Conservation (phyloP, 1,139 yeast genomes). For the Sugiyamaella neomexicana region DNA sequence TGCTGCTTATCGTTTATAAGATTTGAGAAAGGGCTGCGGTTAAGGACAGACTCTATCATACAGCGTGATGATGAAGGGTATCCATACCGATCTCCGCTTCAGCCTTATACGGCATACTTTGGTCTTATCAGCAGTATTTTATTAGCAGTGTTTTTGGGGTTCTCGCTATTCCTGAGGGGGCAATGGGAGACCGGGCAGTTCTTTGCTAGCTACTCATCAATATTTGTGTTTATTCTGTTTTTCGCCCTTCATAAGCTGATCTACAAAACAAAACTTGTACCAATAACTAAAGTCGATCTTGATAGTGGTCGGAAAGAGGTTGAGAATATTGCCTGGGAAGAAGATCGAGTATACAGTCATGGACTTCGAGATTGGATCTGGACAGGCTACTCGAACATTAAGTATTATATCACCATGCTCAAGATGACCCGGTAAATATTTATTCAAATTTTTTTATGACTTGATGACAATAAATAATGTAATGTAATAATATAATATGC, state of each 20-base stretch:
- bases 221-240: conserved; percentile 54
- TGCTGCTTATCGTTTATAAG: conserved; percentile 73
- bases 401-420: conserved; percentile 7
- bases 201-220: conserved; percentile 67
- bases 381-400: conserved; percentile 13
- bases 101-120: conserved; percentile 69
- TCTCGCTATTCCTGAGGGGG: conserved; percentile 56
- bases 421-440: conserved; percentile 1
- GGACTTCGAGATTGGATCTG: conserved; percentile 21
- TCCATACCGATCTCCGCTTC: conserved; percentile 75
- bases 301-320: conserved; percentile 75
- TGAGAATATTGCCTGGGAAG: conserved; percentile 43
- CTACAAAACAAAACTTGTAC: conserved; percentile 54
- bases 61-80: conserved; percentile 44
- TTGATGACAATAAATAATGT: conserved; percentile 6
- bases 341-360: conserved; percentile 39
- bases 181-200: conserved; percentile 66
- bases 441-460: conserved; percentile 6
- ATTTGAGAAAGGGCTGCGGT: conserved; percentile 65
- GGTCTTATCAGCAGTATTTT: conserved; percentile 60
- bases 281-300: conserved; percentile 68
- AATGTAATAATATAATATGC: neutral
- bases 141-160: conserved; percentile 67
- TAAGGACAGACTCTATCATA: conserved; percentile 42
- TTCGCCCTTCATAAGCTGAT: conserved; percentile 57